Evolutionary conservation across 345 rosid species (phyloP).

Genomic region (Durio zibethinus): DNA sequence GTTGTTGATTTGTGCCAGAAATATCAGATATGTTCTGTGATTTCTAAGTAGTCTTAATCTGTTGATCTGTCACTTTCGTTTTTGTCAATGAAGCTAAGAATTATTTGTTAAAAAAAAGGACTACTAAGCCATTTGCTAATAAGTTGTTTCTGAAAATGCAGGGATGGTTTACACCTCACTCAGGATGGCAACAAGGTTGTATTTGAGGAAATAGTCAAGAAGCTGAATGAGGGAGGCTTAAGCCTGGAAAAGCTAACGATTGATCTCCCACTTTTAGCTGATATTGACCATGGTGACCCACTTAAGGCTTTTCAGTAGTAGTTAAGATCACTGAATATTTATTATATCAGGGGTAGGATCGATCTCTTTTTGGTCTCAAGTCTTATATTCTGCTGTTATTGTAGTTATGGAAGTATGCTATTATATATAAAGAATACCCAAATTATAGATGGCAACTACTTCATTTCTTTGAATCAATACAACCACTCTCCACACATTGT

Average conservation of each 20-base stretch:
- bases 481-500: neutral
- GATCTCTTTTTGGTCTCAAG: neutral
- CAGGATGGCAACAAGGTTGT: slow-evolving; percentile 57
- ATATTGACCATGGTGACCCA: slow-evolving; percentile 61
- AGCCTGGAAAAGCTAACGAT: slow-evolving; percentile 47
- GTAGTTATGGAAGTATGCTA: neutral
- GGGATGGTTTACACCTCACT: slow-evolving; percentile 80
- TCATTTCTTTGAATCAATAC: neutral
- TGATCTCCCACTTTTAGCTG: slow-evolving; percentile 58
- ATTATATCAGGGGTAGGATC: neutral
- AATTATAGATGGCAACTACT: neutral
- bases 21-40: neutral
- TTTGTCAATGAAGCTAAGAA: neutral
- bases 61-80: neutral
- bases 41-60: neutral
- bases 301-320: slow-evolving; percentile 49
- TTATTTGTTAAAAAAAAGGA: neutral
- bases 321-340: neutral
- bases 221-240: slow-evolving; percentile 50
- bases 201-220: slow-evolving; percentile 62
- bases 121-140: neutral
- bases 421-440: neutral
- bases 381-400: neutral
- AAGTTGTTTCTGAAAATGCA: slow-evolving; percentile 21
- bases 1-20: neutral